Evolutionary conservation across 768 basidiomycete genomes (phyloP), one percentile per base, ranked within the genome.

Genomic region (Gautieria morchelliformis): DNA sequence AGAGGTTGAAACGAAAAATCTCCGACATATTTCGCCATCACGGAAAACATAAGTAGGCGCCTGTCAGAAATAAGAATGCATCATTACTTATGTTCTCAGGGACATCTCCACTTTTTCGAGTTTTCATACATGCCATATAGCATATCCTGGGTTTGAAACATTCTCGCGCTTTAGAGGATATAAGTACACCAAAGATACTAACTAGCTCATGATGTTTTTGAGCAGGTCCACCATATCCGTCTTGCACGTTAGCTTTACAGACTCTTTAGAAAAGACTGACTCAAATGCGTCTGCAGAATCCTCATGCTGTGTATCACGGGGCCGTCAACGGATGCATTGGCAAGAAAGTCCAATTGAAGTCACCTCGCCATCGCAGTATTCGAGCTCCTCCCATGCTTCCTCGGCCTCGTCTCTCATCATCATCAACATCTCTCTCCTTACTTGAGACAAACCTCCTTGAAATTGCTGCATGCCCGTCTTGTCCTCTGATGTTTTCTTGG

Each of bases 381-480:
- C 75, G 22, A 89, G 72, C 47, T 80, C 73, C 63, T 83, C 72
- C 89, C 89, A 93, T 53, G 69, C 70, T 65, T 89, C 89, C 53
- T 90, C 89, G 63, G 89, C 86, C 65, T 92, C 89, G 3, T 72
- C 72, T 30, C 87, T 79, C 40, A 90, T 82, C n/a, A 78, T 73
- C 49, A 79, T 75, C 22, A 93, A 68, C 79, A 93, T 89, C 62
- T 93, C 89, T 63, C 87, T 77, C 51, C 89, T 76, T 10, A 81
- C 80, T 6, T 77, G 67, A 46, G 89, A 87, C 53, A 91, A 69
- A 0, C 86, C 84, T 10, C 86, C 85, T 63, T 79, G 79, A 35
- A 77, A 64, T n/a, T 69, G 67, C 42, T 72, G 70, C 11, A 66
- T 59, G n/a, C 69, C 70, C 5, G 75, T 73, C 60, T 82, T 82